Evolutionary conservation across 768 basidiomycete species (phyloP).

Genomic region (Gyrodon lividus): DNA sequence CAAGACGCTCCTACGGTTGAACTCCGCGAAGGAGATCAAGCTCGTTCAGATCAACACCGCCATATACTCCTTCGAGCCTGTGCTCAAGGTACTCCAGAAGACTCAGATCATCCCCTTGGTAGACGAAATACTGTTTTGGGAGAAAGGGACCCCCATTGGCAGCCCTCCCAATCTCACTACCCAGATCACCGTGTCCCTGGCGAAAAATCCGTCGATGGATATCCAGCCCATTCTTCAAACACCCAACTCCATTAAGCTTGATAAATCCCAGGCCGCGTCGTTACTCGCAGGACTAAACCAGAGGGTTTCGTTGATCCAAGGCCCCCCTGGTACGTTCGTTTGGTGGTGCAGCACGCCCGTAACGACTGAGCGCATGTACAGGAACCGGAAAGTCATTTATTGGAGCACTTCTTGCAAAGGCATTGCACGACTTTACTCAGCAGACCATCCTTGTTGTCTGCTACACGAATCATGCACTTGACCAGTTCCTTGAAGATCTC

Average conservation of each 20-base stretch:
- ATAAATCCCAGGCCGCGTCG: slow-evolving; percentile 45
- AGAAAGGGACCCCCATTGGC: slow-evolving; percentile 20
- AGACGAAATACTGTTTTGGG: slow-evolving; percentile 56
- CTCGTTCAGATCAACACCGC: slow-evolving; percentile 61
- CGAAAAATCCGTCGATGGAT: slow-evolving; percentile 37
- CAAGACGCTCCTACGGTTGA: slow-evolving; percentile 42
- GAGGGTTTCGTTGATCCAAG: slow-evolving; percentile 61
- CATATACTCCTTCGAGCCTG: slow-evolving; percentile 61
- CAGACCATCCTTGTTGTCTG: slow-evolving; percentile 63
- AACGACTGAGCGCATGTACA: slow-evolving; percentile 19
- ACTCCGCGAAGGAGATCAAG: slow-evolving; percentile 34
- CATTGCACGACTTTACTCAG: slow-evolving; percentile 45
- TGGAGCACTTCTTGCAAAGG: slow-evolving; percentile 61
- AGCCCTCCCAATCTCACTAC: slow-evolving; percentile 6
- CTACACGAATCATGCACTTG: slow-evolving; percentile 72
- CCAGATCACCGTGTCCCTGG: slow-evolving; percentile 31
- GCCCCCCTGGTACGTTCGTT: slow-evolving; percentile 59
- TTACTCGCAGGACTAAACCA: slow-evolving; percentile 56
- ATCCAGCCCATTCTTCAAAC: slow-evolving; percentile 40
- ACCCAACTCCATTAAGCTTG: slow-evolving; percentile 44
- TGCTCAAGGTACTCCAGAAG: slow-evolving; percentile 55
- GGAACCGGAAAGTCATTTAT: slow-evolving; percentile 76
- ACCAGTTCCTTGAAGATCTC: slow-evolving; percentile 63
- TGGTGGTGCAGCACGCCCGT: background rate
- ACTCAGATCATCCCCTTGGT: slow-evolving; percentile 45